Conservation (phyloP, 129 eudicot species). For the Heracleum sosnowskyi region DNA sequence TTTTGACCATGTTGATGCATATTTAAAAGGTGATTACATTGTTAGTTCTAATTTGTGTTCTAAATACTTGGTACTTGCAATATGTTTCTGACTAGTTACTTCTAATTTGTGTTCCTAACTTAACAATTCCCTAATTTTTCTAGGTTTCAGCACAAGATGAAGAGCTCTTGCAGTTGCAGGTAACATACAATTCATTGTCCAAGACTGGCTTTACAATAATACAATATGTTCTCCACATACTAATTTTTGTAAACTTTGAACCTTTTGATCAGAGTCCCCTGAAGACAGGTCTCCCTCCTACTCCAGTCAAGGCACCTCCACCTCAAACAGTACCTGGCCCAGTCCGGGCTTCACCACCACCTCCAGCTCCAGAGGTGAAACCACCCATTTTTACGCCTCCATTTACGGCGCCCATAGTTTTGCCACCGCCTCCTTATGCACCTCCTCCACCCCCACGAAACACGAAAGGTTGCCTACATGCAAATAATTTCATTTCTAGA, state of each 20-base stretch:
- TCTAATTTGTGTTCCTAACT: neutral
- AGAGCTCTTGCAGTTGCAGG: neutral
- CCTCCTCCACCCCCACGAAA: neutral
- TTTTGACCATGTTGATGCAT: no score
- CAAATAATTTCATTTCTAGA: neutral
- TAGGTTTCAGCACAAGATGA: conserved; percentile 4
- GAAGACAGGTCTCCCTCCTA: no score
- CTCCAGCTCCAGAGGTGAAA: conserved; percentile 27
- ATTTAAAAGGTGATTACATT: no score
- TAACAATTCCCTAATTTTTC: no score
- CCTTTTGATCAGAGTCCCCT: neutral
- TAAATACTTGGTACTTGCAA: no score
- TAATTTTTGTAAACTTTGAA: neutral
- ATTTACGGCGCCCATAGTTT: neutral
- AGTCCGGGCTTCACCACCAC: conserved; percentile 6
- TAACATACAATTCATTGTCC: neutral
- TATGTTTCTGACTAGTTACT: no score
- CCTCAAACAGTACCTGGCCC: neutral
- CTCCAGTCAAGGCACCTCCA: neutral
- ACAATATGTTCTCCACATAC: neutral
- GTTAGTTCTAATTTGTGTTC: no score
- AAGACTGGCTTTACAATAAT: neutral
- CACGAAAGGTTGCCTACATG: neutral
- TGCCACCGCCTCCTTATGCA: neutral
- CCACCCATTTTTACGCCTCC: conserved; percentile 23